phyloP scores from a whole-genome alignment of 1,284 basidiomycete species.

The Inonotus hispidus region DNA sequence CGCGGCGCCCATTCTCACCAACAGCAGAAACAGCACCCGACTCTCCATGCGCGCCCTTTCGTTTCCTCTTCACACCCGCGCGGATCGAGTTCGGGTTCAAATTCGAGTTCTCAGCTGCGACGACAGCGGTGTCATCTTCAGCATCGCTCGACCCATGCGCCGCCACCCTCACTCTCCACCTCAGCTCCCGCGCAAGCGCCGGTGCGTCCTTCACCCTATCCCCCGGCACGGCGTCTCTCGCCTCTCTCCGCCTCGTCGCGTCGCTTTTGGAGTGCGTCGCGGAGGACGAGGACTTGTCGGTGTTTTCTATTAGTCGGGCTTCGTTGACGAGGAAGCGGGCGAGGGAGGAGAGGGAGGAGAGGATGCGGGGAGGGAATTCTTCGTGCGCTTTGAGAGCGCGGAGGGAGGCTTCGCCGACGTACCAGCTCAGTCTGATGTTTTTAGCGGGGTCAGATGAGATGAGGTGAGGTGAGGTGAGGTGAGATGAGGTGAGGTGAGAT shows the following conservation, averaged over 20 bases:
- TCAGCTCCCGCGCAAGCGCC: constrained; percentile 72
- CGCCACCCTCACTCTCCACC: constrained; percentile 70
- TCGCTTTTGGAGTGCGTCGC: not conserved
- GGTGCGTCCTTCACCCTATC: constrained; percentile 77
- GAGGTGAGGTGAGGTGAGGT: not conserved
- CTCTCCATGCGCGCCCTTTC: constrained; percentile 9
- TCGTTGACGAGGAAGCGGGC: constrained; percentile 80
- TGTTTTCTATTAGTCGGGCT: constrained; percentile 60
- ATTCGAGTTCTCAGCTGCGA: constrained; percentile 25
- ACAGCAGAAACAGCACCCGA: not conserved
- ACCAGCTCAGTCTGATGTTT: constrained; percentile 84
- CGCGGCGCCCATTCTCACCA: not conserved
- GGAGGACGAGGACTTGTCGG: constrained; percentile 43
- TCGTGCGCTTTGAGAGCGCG: constrained; percentile 64
- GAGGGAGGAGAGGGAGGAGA: constrained; percentile 67
- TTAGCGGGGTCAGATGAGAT: too few species aligned
- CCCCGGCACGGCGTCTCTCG: constrained; percentile 74
- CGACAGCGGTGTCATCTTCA: constrained; percentile 46
- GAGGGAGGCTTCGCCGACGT: constrained; percentile 75
- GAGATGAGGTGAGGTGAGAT: constrained; percentile 23
- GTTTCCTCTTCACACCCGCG: not conserved
- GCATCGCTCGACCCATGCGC: constrained; percentile 65
- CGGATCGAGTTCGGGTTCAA: too few species aligned
- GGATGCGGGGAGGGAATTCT: constrained; percentile 56
- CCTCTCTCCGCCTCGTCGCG: constrained; percentile 50